A percentile compares a stretch with the other conserved stretches of the same genome.
phyloP scores from a whole-genome alignment of 208 protist genomes.

The Trypanosoma congolense region DNA sequence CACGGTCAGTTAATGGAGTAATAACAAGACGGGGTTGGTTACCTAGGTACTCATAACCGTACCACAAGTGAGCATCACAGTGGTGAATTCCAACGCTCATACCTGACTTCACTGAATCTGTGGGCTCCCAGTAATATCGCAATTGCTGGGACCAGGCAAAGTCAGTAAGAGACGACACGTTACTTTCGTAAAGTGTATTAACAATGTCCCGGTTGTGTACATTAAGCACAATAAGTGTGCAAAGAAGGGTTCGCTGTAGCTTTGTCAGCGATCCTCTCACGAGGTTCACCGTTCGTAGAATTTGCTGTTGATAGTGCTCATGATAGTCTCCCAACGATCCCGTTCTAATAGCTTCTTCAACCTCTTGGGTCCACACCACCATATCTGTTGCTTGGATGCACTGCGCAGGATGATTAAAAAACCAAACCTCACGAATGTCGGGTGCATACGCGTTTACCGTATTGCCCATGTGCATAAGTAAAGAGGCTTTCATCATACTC shows the following conservation, averaged over 20 bases:
- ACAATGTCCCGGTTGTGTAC: conserved; percentile 96
- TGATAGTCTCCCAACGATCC: conserved; percentile 60
- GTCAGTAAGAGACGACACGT: conserved; percentile 62
- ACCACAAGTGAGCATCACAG: conserved; percentile 87
- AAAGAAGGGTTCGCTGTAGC: conserved; percentile 89
- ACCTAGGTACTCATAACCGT: conserved; percentile 96
- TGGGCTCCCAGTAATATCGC: conserved; percentile 93
- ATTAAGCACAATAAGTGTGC: conserved; percentile 94
- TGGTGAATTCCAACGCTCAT: conserved; percentile 89
- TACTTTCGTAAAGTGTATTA: conserved; percentile 48
- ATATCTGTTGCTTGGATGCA: conserved; percentile 92
- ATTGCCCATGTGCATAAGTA: conserved; percentile 83
- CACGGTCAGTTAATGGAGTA: conserved; percentile 95
- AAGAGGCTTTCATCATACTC: conserved; percentile 87
- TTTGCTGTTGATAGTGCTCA: conserved; percentile 76
- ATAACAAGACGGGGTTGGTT: conserved; percentile 95
- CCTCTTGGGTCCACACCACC: conserved; percentile 91
- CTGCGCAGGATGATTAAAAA: conserved; percentile 92
- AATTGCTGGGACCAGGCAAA: conserved; percentile 94
- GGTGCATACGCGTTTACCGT: conserved; percentile 71
- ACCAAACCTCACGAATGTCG: conserved; percentile 83
- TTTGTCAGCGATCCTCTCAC: conserved; percentile 84
- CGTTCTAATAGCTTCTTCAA: conserved; percentile 76
- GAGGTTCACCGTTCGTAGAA: conserved; percentile 87
- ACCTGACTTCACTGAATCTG: conserved; percentile 23